A percentile compares a stretch with the other conserved stretches of the same genome.
These are phyloP conservation scores for Ceratocystis smalleyi DNA, from an alignment of 2,329 filamentous ascomycete species.

Conservation along the genomic window DNA sequence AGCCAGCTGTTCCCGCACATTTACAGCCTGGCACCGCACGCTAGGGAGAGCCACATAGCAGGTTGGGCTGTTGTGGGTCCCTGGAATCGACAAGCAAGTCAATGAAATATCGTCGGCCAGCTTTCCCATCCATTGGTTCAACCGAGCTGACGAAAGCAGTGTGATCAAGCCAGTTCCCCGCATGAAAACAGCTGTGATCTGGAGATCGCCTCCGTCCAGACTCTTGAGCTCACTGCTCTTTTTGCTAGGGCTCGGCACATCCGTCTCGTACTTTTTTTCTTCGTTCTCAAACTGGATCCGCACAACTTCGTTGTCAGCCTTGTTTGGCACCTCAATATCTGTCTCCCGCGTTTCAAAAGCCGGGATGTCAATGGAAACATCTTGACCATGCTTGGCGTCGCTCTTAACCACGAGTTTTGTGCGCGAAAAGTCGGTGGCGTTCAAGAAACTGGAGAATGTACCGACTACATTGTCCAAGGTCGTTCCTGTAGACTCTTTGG, in stretches of 20 bases:
- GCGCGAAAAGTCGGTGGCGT: slow-evolving; percentile 25
- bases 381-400: slow-evolving; percentile 43
- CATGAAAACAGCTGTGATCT: slow-evolving; percentile 53
- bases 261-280: slow-evolving; percentile 51
- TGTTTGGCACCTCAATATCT: slow-evolving; percentile 46
- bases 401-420: slow-evolving; percentile 32
- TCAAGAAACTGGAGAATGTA: slow-evolving; percentile 31
- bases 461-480: slow-evolving; percentile 32
- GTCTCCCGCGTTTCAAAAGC: slow-evolving; percentile 48
- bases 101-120: slow-evolving; percentile 58
- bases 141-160: slow-evolving; percentile 55
- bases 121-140: slow-evolving; percentile 66
- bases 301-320: slow-evolving; percentile 48
- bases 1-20: slow-evolving; percentile 59
- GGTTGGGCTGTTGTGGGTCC: slow-evolving; percentile 89
- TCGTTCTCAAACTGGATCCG: slow-evolving; percentile 52
- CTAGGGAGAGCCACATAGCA: slow-evolving; percentile 73
- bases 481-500: slow-evolving; percentile 29
- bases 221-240: slow-evolving; percentile 46
- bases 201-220: slow-evolving; percentile 36
- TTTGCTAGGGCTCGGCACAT: slow-evolving; percentile 47
- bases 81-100: slow-evolving; percentile 73
- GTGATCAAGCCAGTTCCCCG: slow-evolving; percentile 33
- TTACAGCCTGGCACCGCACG: slow-evolving; percentile 79
- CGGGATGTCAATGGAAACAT: slow-evolving; percentile 46